A percentile compares a stretch with the other conserved stretches of the same genome.
These are phyloP conservation scores for Lagenidium giganteum DNA, from an alignment of 352 stramenopile species.

Conservation along the genomic window DNA sequence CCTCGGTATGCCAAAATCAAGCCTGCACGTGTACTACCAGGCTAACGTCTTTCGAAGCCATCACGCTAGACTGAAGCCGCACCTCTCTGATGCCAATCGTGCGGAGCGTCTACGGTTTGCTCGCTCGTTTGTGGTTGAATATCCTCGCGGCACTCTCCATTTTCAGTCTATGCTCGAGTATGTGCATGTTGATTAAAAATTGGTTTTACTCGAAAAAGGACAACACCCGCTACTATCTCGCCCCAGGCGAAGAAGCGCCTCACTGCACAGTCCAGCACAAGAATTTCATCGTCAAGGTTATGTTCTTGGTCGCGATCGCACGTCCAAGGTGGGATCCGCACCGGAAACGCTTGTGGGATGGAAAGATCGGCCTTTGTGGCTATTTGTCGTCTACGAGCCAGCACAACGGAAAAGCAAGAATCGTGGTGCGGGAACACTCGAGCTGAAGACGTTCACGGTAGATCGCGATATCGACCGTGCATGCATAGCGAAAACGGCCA, in stretches of 20 bases:
- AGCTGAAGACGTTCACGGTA: constrained; percentile 17
- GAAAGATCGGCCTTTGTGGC: constrained; percentile 12
- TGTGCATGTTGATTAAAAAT: constrained; percentile 2
- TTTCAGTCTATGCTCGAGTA: not conserved
- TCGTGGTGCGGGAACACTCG: constrained; percentile 8
- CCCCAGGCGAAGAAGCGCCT: not conserved
- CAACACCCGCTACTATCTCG: not conserved
- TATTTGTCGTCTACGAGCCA: constrained; percentile 14
- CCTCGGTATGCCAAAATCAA: too few species aligned
- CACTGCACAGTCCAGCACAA: not conserved
- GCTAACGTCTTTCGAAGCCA: too few species aligned
- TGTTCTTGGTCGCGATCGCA: constrained; percentile 10
- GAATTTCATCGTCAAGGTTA: constrained; percentile 8
- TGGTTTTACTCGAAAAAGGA: not conserved
- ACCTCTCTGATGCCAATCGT: too few species aligned
- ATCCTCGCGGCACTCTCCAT: too few species aligned
- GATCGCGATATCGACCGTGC: constrained; percentile 10
- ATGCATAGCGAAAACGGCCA: constrained; percentile 9
- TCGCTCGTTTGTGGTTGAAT: too few species aligned
- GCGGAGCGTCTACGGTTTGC: too few species aligned
- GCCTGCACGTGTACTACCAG: too few species aligned
- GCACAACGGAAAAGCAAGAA: constrained; percentile 15
- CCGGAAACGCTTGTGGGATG: constrained; percentile 5
- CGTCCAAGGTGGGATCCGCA: constrained; percentile 1
- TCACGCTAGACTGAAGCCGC: too few species aligned